Evolutionary conservation across 768 basidiomycete genomes (phyloP).

Genomic region (Hypholoma fasciculare): DNA sequence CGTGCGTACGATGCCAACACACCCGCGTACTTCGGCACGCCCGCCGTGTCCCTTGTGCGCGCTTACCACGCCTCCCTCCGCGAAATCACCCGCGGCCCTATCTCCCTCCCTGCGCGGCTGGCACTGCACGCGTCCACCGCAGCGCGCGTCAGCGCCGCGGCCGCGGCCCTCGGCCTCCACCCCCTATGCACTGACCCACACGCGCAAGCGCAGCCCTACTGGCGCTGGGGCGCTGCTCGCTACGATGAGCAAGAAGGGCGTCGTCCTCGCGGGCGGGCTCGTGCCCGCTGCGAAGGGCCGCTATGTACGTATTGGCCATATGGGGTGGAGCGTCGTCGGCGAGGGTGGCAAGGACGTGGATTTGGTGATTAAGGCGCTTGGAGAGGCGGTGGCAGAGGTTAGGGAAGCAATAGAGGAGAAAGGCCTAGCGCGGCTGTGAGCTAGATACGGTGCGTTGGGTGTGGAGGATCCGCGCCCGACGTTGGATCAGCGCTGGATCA

Average conservation of each 20-base stretch:
- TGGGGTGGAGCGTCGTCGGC: constrained; percentile 79
- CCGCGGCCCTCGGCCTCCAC: constrained; percentile 63
- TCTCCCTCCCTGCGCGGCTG: constrained; percentile 73
- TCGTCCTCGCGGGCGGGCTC: constrained; percentile 82
- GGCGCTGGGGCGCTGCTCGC: constrained; percentile 66
- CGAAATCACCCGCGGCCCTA: constrained; percentile 56
- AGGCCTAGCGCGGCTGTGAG: too few species aligned
- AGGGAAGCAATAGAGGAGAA: not conserved
- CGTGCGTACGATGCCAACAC: constrained; percentile 73
- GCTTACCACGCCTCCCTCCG: constrained; percentile 78
- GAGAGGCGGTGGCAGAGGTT: constrained; percentile 22
- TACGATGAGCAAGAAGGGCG: constrained; percentile 58
- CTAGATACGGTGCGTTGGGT: too few species aligned
- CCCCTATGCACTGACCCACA: constrained; percentile 57
- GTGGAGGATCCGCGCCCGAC: too few species aligned
- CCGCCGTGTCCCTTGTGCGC: constrained; percentile 84
- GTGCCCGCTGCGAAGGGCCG: constrained; percentile 79
- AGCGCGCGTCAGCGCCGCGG: constrained; percentile 61
- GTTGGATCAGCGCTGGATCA: too few species aligned
- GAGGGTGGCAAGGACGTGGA: constrained; percentile 67
- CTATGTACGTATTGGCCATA: constrained; percentile 79
- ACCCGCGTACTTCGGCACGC: constrained; percentile 86
- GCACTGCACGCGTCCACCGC: constrained; percentile 65
- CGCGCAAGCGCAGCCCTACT: constrained; percentile 62
- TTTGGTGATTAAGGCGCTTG: constrained; percentile 54